These are phyloP conservation scores for Aulographum hederae DNA, from an alignment of 2,329 filamentous ascomycete genomes.

Conservation along the genomic window DNA sequence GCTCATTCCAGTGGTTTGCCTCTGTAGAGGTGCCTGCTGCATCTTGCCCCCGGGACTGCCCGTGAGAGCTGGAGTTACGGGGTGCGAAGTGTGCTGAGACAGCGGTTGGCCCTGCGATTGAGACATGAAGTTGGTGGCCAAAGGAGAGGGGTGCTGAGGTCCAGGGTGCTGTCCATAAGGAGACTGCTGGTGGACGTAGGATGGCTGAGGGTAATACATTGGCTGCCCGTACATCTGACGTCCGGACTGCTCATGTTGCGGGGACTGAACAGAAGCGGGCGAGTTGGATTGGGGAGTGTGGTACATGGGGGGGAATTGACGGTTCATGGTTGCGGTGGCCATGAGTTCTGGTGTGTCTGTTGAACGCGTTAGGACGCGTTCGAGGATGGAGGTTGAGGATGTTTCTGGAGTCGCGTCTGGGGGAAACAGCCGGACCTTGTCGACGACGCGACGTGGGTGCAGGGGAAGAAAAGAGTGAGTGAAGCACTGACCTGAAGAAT, in stretches of 20 bases:
- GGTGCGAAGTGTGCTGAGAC: constrained; percentile 22
- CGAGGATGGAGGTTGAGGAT: too few relatives aligned
- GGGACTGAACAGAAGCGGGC: constrained; percentile 79
- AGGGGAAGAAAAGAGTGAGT: too few relatives aligned
- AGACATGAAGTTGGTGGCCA: constrained; percentile 35
- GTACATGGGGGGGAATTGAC: constrained; percentile 71
- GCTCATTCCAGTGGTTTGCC: constrained; percentile 30
- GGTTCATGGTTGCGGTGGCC: constrained; percentile 48
- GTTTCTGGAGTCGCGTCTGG: too few relatives aligned
- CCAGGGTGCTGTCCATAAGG: constrained; percentile 38
- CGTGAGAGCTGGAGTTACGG: constrained; percentile 39
- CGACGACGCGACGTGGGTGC: too few relatives aligned
- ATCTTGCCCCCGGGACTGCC: constrained; percentile 36
- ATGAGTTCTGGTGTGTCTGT: constrained; percentile 58
- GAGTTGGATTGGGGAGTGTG: constrained; percentile 93
- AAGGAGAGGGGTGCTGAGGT: constrained; percentile 34
- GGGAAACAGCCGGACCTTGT: too few relatives aligned
- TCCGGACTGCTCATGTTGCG: constrained; percentile 74
- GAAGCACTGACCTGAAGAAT: constrained; percentile 61
- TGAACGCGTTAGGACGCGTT: constrained; percentile 33
- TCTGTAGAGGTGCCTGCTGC: constrained; percentile 32
- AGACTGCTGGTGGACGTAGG: constrained; percentile 36
- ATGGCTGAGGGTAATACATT: constrained; percentile 51
- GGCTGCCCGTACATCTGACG: constrained; percentile 71
- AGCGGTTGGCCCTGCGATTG: constrained; percentile 27